These are phyloP conservation scores for Phytophthora europaea DNA, from an alignment of 352 stramenopile species.

Conservation along the genomic window DNA sequence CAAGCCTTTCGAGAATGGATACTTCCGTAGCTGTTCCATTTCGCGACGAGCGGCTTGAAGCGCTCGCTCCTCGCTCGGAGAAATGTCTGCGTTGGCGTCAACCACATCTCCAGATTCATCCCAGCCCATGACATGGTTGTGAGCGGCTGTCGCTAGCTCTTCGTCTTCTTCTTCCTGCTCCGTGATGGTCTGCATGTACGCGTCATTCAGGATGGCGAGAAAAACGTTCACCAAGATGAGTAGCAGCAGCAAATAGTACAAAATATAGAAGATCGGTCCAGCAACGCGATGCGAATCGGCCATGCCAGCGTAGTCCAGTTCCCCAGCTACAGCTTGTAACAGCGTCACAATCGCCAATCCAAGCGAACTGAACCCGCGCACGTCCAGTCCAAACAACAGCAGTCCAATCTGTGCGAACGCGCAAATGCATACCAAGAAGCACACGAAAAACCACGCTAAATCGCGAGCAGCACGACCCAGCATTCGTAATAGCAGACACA, in stretches of 20 bases:
- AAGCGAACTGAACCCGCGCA: constrained; percentile 67
- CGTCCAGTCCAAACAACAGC: constrained; percentile 66
- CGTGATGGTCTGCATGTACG: constrained; percentile 74
- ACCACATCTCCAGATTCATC: constrained; percentile 38
- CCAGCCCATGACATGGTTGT: constrained; percentile 28
- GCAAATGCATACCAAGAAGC: constrained; percentile 66
- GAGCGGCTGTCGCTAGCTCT: constrained; percentile 33
- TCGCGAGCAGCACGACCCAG: constrained; percentile 61
- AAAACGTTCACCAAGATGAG: constrained; percentile 83
- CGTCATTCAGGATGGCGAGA: constrained; percentile 79
- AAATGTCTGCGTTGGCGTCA: constrained; percentile 36
- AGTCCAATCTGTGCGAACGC: constrained; percentile 76
- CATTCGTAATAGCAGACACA: constrained; percentile 65
- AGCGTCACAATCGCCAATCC: constrained; percentile 62
- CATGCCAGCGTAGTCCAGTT: constrained; percentile 64
- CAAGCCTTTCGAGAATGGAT: constrained; percentile 71
- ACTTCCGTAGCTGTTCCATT: constrained; percentile 57
- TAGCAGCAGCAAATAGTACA: constrained; percentile 77
- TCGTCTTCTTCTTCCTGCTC: constrained; percentile 73
- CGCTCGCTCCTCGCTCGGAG: constrained; percentile 34
- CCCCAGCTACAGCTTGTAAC: constrained; percentile 66
- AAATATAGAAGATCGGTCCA: constrained; percentile 75
- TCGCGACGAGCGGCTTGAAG: constrained; percentile 40
- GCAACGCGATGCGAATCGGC: constrained; percentile 52
- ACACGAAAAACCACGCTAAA: constrained; percentile 68